phyloP scores from a whole-genome alignment of 495 filamentous ascomycete genomes.

The Penicillium coprophilum region DNA sequence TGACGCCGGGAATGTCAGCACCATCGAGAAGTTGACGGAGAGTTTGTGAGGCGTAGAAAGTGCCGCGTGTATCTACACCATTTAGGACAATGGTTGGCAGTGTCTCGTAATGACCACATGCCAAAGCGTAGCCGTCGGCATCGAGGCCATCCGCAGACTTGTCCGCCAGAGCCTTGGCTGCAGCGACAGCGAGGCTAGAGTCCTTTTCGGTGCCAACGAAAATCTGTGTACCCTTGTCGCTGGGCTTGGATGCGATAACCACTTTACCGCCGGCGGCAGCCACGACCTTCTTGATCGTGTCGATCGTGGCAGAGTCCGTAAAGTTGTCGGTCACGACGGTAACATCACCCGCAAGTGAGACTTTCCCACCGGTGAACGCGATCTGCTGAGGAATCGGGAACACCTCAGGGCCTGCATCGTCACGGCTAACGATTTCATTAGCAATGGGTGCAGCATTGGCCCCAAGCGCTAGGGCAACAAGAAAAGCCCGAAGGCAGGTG shows the following conservation, averaged over 20 bases:
- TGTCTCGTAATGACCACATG: slow-evolving; percentile 9
- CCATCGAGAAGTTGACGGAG: slow-evolving; percentile 15
- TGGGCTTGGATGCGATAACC: slow-evolving; percentile 8
- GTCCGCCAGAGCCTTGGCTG: slow-evolving; percentile 14
- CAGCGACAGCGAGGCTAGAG: background rate
- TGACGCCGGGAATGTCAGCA: slow-evolving; percentile 9
- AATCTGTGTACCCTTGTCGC: slow-evolving; percentile 15
- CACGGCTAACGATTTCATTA: background rate
- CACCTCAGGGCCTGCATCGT: background rate
- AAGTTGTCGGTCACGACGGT: slow-evolving; percentile 16
- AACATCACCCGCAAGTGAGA: slow-evolving; percentile 12
- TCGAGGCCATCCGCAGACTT: slow-evolving; percentile 14
- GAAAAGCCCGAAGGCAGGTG: slow-evolving; percentile 10
- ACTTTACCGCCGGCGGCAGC: slow-evolving; percentile 12
- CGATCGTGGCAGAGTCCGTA: slow-evolving; percentile 17
- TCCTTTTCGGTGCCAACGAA: slow-evolving; percentile 14
- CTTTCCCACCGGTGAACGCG: background rate
- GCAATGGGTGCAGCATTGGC: slow-evolving; percentile 9
- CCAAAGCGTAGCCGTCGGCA: slow-evolving; percentile 18
- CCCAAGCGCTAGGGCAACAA: slow-evolving; percentile 11
- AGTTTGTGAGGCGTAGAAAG: slow-evolving; percentile 21
- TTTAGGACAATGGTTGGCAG: slow-evolving; percentile 20
- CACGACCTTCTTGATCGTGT: slow-evolving; percentile 11
- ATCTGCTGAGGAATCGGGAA: slow-evolving; percentile 18
- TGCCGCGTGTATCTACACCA: slow-evolving; percentile 19